Base-by-base conservation (phyloP, 805 yeast genomes). In the Priceomyces medius region DNA sequence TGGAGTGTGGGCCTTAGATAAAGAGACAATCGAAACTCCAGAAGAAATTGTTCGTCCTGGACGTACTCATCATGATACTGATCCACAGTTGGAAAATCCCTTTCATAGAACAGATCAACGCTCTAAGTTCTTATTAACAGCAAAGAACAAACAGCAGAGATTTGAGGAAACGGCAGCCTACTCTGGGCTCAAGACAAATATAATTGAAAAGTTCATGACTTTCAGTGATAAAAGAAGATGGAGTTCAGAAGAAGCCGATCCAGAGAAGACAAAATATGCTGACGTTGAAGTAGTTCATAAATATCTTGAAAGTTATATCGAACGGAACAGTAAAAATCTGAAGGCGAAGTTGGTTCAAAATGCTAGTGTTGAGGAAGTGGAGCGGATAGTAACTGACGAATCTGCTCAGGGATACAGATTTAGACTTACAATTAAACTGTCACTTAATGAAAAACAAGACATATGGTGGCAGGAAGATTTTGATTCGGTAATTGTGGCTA, bases 121-220 rank as follows among this genome's bases (percentile, higher is more conserved):
- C 3, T 32, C 32, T 7, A 38, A 41, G 19, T 38, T 47, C 29
- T 18, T 56, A 2, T 29, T 44, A 8, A 18, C 44, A 1, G 49
- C 51, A 3, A 45, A 35, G 23, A 29, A 39, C 9, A 20, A 20
- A 1, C 69, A 64, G 39, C 62, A 63, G 34, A 38, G 69, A 20
- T 64, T 62, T 32, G 49, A 45, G 35, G 51, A 55, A 36, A 63
- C 69, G 4, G 64, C 69, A 1, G 56, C 64, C 24, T 59, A 59
- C 35, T 26, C 34, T 12, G 50, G 50, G 2, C 48, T 59, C 23
- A 55, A 59, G 36, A 71, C 79, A 7, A 74, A 74, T 40, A 61
- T 73, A 24, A 66, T 71, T 4, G 77, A 73, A 45, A 59, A 54
- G 12, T 41, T 71, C 41, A 74, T 74, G 79, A 70, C 79, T 0